Evolutionary conservation across 768 basidiomycete genomes (phyloP).

Genomic region (Multifurca ochricompacta): DNA sequence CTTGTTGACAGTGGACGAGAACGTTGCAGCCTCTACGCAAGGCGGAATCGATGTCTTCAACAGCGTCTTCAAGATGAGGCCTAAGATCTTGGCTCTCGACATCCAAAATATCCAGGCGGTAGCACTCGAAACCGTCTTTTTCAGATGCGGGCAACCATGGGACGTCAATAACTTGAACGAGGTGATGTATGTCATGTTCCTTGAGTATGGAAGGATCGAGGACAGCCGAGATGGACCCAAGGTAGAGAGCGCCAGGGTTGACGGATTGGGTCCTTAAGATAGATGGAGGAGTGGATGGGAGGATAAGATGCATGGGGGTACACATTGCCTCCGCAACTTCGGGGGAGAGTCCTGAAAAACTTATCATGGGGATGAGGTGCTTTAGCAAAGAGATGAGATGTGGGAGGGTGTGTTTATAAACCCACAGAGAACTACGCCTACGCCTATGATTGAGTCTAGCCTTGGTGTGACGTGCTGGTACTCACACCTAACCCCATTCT

Average conservation of each 20-base stretch:
- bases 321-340: conserved; percentile 81
- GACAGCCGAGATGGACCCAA: conserved; percentile 58
- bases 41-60: conserved; percentile 55
- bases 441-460: conserved; percentile 7
- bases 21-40: conserved; percentile 56
- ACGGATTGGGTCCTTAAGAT: conserved; percentile 21
- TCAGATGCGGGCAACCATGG: conserved; percentile 47
- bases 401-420: conserved; percentile 5
- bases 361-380: conserved; percentile 47
- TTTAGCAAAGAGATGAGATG: conserved; percentile 3
- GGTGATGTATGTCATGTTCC: conserved; percentile 43
- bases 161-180: conserved; percentile 61
- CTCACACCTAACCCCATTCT: conserved; percentile 12
- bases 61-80: conserved; percentile 62
- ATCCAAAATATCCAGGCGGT: conserved; percentile 64
- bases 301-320: conserved; percentile 75
- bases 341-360: conserved; percentile 65
- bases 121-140: conserved; percentile 36
- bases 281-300: conserved; percentile 30
- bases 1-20: conserved; percentile 79
- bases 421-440: conserved; percentile 1
- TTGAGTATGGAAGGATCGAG: conserved; percentile 48
- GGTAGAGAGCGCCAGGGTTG: conserved; percentile 49
- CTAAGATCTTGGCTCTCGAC: conserved; percentile 51
- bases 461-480: conserved; percentile 9